These are phyloP conservation scores for Verticillium klebahnii DNA, from an alignment of 2,329 filamentous ascomycete genomes.

Conservation along the genomic window DNA sequence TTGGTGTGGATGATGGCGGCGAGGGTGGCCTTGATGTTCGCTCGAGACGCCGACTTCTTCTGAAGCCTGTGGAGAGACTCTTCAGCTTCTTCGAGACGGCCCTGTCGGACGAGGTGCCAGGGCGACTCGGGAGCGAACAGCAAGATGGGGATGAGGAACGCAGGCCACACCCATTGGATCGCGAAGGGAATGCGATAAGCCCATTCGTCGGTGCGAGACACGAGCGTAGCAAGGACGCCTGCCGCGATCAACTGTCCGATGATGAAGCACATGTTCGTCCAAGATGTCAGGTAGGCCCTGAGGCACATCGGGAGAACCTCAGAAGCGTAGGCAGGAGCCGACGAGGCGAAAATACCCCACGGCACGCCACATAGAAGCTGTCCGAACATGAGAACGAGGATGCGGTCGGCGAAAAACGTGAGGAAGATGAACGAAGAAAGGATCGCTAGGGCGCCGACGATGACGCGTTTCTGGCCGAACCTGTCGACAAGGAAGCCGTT, in stretches of 20 bases:
- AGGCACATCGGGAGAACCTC: conserved; percentile 26
- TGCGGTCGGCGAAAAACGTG: conserved; percentile 33
- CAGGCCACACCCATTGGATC: conserved; percentile 39
- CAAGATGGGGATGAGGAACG: conserved; percentile 28
- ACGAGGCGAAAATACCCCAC: conserved; percentile 33
- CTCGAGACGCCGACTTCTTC: conserved; percentile 6
- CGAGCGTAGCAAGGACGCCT: conserved; percentile 30
- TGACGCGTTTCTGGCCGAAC: conserved; percentile 32
- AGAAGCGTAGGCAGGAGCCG: conserved; percentile 37
- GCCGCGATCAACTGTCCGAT: conserved; percentile 36
- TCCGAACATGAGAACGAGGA: conserved; percentile 28
- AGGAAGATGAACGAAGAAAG: conserved; percentile 35
- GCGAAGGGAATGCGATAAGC: conserved; percentile 38
- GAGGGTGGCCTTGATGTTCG: conserved; percentile 28
- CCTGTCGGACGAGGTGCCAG: conserved; percentile 40
- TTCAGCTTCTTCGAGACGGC: conserved; percentile 25
- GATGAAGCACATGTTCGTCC: conserved; percentile 36
- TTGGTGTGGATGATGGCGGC: conserved; percentile 39
- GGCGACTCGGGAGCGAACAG: conserved; percentile 38
- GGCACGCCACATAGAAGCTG: conserved; percentile 36
- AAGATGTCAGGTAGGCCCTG: conserved; percentile 31
- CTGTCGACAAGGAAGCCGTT: conserved; percentile 36
- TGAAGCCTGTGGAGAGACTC: conserved; percentile 21
- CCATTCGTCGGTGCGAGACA: conserved; percentile 29
- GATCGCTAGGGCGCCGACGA: conserved; percentile 30